phyloP scores from a whole-genome alignment of 1,139 yeast genomes.

The Lodderomyces margitis region DNA sequence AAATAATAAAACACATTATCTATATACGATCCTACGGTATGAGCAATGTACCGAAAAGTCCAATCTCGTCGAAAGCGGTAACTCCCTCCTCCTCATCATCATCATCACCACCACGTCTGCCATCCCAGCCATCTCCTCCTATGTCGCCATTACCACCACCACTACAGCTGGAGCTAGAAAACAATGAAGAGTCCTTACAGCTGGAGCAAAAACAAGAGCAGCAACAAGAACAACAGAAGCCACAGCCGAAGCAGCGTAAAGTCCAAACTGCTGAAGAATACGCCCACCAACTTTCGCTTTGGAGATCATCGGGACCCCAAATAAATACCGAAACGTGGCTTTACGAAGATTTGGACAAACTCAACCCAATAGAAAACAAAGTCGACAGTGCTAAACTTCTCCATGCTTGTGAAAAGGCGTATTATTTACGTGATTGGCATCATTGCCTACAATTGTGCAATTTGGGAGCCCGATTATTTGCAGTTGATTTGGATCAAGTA shows the following conservation, averaged over 20 bases:
- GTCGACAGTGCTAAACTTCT: slow-evolving; percentile 34
- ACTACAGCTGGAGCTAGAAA: slow-evolving; percentile 1
- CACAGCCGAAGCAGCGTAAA: slow-evolving; percentile 33
- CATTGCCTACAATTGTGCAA: slow-evolving; percentile 32
- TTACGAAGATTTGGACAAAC: slow-evolving; percentile 20
- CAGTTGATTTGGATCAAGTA: slow-evolving; percentile 28
- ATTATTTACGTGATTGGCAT: slow-evolving; percentile 44
- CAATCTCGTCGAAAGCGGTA: background rate
- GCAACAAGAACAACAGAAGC: slow-evolving; percentile 1
- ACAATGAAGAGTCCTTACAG: background rate
- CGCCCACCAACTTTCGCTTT: slow-evolving; percentile 42
- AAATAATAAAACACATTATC: background rate
- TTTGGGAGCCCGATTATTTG: slow-evolving; percentile 29
- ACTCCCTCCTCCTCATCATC: background rate
- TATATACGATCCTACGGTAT: background rate
- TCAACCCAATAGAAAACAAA: slow-evolving; percentile 28
- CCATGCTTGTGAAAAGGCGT: slow-evolving; percentile 50
- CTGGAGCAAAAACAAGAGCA: background rate
- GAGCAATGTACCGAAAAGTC: background rate
- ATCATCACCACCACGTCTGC: background rate
- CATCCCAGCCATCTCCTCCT: background rate
- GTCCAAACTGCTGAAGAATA: slow-evolving; percentile 60
- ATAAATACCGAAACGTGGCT: slow-evolving; percentile 50
- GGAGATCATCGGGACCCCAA: slow-evolving; percentile 49
- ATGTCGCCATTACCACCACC: background rate